Percentiles rank a stretch among this genome's conserved stretches.
These are phyloP conservation scores for Capsaspora owczarzaki DNA, from an alignment of 78 protist genomes.

Conservation along the genomic window DNA sequence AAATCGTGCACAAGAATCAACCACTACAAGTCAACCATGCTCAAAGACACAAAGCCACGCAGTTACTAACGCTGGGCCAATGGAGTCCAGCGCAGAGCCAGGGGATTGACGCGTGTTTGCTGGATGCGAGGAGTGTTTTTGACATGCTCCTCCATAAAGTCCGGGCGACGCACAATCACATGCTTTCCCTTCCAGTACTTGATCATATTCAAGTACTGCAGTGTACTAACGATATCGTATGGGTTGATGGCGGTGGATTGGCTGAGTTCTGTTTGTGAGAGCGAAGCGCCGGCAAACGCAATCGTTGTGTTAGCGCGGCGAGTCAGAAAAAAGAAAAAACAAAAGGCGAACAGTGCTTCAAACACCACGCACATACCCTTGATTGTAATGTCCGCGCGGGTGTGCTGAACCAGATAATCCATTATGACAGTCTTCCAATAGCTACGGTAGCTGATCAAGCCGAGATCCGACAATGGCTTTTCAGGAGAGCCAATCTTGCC, in stretches of 20 bases:
- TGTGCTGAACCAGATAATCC: conserved; percentile 30
- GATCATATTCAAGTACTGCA: conserved; percentile 64
- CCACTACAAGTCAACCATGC: no score
- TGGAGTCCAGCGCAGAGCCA: background rate
- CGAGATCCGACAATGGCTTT: conserved; percentile 95
- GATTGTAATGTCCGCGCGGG: conserved; percentile 51
- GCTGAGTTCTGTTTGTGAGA: background rate
- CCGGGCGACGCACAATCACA: conserved; percentile 29
- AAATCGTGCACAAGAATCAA: background rate
- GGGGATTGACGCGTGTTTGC: background rate
- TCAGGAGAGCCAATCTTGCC: conserved; percentile 94
- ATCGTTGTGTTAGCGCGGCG: no score
- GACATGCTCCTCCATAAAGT: background rate
- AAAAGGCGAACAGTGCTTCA: background rate
- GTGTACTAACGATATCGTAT: conserved; percentile 72
- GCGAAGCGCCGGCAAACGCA: no score
- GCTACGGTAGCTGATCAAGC: conserved; percentile 71
- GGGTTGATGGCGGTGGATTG: conserved; percentile 44
- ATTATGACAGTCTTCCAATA: conserved; percentile 60
- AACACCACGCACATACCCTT: background rate
- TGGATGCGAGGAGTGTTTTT: background rate
- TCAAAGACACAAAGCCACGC: no score
- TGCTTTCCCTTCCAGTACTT: conserved; percentile 84
- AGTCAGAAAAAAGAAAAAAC: no score
- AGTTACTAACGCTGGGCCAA: no score